Conservation (phyloP, 2,329 filamentous ascomycete genomes). For the Verticillium alfalfae region DNA sequence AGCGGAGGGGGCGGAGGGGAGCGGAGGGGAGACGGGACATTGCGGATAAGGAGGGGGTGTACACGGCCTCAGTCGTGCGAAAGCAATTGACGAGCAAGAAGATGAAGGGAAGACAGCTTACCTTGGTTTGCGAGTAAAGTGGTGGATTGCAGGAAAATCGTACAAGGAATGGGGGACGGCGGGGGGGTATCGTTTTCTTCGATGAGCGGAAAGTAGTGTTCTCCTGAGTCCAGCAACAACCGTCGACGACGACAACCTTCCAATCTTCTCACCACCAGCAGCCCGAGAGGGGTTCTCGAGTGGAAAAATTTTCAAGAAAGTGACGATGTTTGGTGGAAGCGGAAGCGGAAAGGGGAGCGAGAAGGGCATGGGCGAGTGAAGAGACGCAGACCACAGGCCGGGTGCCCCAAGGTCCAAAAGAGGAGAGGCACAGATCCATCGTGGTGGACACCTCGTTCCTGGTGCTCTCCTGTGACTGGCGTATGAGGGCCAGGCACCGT, state of each 20-base stretch:
- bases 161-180: too few relatives aligned
- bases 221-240: slow-evolving; percentile 13
- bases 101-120: not conserved
- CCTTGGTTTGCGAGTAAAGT: not conserved
- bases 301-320: slow-evolving; percentile 12
- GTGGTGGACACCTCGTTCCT: not conserved
- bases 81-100: not conserved
- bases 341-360: slow-evolving; percentile 8
- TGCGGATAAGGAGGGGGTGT: not conserved
- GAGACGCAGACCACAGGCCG: not conserved
- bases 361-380: not conserved
- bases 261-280: slow-evolving; percentile 20
- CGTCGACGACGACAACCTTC: slow-evolving; percentile 14
- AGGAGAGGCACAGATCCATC: not conserved
- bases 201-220: not conserved
- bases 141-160: not conserved
- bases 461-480: not conserved
- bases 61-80: not conserved
- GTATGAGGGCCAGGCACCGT: not conserved
- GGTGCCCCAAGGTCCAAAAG: not conserved
- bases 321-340: slow-evolving; percentile 12
- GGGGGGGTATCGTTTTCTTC: not conserved
- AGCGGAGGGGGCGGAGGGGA: not conserved
- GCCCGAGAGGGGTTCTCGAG: slow-evolving; percentile 14
- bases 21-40: not conserved